Evolutionary conservation across 257 asterid species (phyloP), one percentile per base, ranked within the genome.

Genomic region (Primulina tabacum): DNA sequence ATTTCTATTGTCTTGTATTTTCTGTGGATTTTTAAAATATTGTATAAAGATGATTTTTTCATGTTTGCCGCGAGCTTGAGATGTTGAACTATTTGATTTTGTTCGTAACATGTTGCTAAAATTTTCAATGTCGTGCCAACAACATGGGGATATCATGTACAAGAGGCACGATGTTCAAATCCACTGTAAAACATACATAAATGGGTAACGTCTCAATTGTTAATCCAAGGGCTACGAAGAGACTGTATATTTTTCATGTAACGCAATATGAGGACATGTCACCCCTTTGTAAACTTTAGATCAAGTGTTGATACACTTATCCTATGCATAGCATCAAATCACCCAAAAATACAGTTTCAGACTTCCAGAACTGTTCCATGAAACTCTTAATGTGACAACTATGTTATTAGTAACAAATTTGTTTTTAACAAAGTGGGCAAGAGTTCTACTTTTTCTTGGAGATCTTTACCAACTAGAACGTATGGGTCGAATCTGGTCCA

Each of bases 21-120:
- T 53, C 33, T 67, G 66, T 61, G 33, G 66, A 72, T 60, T 50
- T 78, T 77, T 79, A 81, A 65, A 37, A 78, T 76, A 29, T 73
- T 18, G 62, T 50, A 17, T 50, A 50, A 50, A 50, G 57, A 7
- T 16, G 56, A 47, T 14, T 50, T 50, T 50, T 50, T 50, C 20
- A 14, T 17, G 16, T 50, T 50, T 14, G 21, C 21, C 18, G 12
- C 53, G 53, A 43, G n/a, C 53, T 43, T 3, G 1, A 43, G 6
- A 1, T 43, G n/a, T 43, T 43, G 53, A 43, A 12, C 17, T 43
- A 43, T 4, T 43, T 11, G n/a, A 6, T 11, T 12, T 43, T 43
- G 5, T 11, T 43, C 53, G 12, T 4, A 12, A 38, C 17, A 43
- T 43, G 53, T 5, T 0, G n/a, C n/a, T 12, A 43, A 43, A 43